These are phyloP conservation scores for Hysterium pulicare DNA, from an alignment of 2,329 filamentous ascomycete species.

Conservation along the genomic window DNA sequence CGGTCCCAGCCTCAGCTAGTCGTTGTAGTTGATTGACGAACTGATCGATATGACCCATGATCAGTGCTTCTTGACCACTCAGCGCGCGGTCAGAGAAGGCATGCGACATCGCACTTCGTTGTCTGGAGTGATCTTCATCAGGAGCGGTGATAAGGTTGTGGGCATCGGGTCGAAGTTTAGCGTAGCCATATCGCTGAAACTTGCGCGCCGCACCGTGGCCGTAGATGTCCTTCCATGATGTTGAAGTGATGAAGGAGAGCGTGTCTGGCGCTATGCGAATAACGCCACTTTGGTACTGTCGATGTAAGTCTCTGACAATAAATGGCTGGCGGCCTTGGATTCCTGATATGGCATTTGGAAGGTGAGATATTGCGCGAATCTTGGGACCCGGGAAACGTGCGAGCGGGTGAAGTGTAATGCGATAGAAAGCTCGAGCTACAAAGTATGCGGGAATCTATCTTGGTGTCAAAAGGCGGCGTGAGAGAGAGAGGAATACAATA, in stretches of 20 bases:
- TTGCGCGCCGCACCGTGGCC: conserved; percentile 23
- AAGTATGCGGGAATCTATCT: neutral
- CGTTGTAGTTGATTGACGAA: conserved; percentile 22
- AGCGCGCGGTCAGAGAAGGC: conserved; percentile 37
- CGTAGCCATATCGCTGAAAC: conserved; percentile 25
- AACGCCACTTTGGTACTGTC: conserved; percentile 32
- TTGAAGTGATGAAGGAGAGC: conserved; percentile 32
- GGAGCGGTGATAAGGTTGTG: conserved; percentile 17
- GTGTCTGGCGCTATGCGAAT: conserved; percentile 36
- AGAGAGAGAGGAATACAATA: no score
- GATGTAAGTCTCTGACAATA: conserved; percentile 20
- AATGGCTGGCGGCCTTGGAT: conserved; percentile 10
- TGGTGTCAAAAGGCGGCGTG: no score
- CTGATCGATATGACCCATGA: conserved; percentile 32
- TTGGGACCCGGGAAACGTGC: conserved; percentile 37
- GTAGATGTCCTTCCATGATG: conserved; percentile 38
- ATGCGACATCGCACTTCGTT: conserved; percentile 26
- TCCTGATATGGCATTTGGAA: conserved; percentile 18
- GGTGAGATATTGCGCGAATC: conserved; percentile 21
- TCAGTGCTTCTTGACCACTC: conserved; percentile 29
- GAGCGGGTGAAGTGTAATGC: conserved; percentile 37
- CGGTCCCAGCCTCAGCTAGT: conserved; percentile 2
- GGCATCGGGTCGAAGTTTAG: conserved; percentile 17
- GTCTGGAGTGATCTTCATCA: conserved; percentile 22
- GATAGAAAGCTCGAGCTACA: conserved; percentile 18